Percentiles rank a stretch among this genome's conserved stretches.
phyloP scores from a whole-genome alignment of 2,329 filamentous ascomycete species.

The Penicillium sclerotiorum region DNA sequence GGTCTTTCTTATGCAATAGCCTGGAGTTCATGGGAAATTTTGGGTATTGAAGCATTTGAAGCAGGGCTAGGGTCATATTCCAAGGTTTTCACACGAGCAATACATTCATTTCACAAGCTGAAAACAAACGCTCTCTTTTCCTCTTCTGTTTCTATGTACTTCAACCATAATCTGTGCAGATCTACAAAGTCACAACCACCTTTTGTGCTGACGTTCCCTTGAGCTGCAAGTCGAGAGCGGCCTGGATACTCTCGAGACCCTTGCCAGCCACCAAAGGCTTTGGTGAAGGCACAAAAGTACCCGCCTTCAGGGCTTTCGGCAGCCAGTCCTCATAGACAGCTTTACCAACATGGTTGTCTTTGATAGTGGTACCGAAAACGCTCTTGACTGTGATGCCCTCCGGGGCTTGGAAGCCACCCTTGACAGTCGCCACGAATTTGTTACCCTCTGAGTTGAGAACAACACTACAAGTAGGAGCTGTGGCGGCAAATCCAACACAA shows the following conservation, averaged over 20 bases:
- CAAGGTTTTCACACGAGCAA: too few relatives aligned
- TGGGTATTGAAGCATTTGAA: too few relatives aligned
- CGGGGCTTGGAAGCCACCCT: slow-evolving; percentile 1
- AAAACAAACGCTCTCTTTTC: too few relatives aligned
- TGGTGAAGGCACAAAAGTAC: slow-evolving; percentile 34
- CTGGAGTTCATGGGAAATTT: too few relatives aligned
- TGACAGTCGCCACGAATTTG: slow-evolving; percentile 5
- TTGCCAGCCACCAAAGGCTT: slow-evolving; percentile 32
- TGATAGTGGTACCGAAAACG: slow-evolving; percentile 5
- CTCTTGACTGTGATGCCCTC: slow-evolving; percentile 6
- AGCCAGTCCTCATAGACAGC: slow-evolving; percentile 37
- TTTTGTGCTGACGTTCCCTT: slow-evolving; percentile 1
- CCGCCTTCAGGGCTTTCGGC: slow-evolving; percentile 31
- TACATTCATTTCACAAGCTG: too few relatives aligned
- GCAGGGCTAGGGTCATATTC: too few relatives aligned
- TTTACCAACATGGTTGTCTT: slow-evolving; percentile 26
- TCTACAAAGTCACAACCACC: slow-evolving; percentile 6
- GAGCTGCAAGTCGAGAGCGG: not conserved
- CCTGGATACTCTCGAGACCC: slow-evolving; percentile 3
- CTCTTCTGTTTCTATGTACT: too few relatives aligned
- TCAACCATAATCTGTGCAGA: not conserved
- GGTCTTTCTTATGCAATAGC: too few relatives aligned
- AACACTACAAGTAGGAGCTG: not conserved
- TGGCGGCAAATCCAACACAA: not conserved
- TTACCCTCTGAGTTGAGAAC: not conserved